These are phyloP conservation scores for Tylopilus vinaceipallidus DNA, from an alignment of 768 basidiomycete species.

Conservation along the genomic window DNA sequence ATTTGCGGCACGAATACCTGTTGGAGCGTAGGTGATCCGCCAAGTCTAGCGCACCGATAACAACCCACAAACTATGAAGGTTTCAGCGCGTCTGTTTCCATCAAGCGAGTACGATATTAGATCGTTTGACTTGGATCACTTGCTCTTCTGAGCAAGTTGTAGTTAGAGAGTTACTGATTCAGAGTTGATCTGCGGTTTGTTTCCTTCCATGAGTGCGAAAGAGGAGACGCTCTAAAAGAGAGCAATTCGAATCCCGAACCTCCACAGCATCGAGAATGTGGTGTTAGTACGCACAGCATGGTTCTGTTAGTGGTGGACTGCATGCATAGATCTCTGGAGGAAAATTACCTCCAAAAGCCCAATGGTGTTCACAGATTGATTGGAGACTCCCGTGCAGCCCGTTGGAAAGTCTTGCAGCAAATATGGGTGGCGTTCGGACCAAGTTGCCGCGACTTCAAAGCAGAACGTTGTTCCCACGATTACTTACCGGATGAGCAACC, in stretches of 20 bases:
- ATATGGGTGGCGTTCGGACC: too few species aligned
- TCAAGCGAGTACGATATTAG: neutral
- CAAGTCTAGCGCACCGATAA: neutral
- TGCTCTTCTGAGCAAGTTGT: neutral
- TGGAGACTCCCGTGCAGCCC: too few species aligned
- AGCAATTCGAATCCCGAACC: neutral
- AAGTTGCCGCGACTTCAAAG: too few species aligned
- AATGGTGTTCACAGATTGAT: too few species aligned
- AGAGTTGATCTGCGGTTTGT: neutral
- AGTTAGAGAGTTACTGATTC: neutral
- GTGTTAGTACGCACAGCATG: too few species aligned
- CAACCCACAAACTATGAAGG: neutral
- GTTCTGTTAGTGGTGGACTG: too few species aligned
- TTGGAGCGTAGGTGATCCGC: neutral
- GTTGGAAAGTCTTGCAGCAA: too few species aligned
- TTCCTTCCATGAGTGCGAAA: neutral
- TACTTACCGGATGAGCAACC: too few species aligned
- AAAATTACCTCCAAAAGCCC: too few species aligned
- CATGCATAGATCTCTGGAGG: too few species aligned
- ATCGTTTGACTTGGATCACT: neutral
- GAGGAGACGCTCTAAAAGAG: neutral
- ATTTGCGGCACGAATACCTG: neutral
- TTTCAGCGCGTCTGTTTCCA: neutral
- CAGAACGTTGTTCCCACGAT: too few species aligned
- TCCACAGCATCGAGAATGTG: too few species aligned